Conservation (phyloP, 768 basidiomycete genomes). For the Mycena crocata region DNA sequence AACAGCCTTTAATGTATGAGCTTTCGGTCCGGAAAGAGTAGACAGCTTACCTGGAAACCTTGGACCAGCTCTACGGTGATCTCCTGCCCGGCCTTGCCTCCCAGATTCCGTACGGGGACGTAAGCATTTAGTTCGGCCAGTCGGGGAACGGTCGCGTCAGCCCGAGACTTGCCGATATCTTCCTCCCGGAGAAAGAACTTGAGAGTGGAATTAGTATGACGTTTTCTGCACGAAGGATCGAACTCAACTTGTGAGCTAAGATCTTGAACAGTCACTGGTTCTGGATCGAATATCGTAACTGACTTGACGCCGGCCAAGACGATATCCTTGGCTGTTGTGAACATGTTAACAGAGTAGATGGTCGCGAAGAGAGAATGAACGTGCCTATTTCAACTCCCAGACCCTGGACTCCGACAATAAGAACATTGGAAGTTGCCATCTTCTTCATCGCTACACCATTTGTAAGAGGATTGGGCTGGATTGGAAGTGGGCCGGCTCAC, state of each 20-base stretch:
- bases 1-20: conserved; percentile 69
- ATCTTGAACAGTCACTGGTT: conserved; percentile 88
- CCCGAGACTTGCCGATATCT: conserved; percentile 91
- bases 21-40: conserved; percentile 11
- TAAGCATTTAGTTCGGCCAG: conserved; percentile 96
- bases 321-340: conserved; percentile 86
- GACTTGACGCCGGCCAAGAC: conserved; percentile 97
- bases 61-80: conserved; percentile 85
- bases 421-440: conserved; percentile 96
- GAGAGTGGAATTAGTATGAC: conserved; percentile 29
- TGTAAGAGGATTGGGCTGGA: conserved; percentile 6
- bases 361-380: conserved; percentile 16
- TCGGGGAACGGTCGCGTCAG: conserved; percentile 86
- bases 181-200: conserved; percentile 95
- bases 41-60: conserved; percentile 82
- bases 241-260: conserved; percentile 88
- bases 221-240: conserved; percentile 14
- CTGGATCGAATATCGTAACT: conserved; percentile 95
- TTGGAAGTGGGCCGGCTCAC: conserved; percentile 51
- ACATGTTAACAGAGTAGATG: conserved; percentile 19
- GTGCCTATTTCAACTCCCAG: conserved; percentile 94
- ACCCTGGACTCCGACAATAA: conserved; percentile 92
- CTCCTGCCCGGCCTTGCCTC: conserved; percentile 79
- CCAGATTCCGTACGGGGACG: conserved; percentile 92
- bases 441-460: conserved; percentile 91